phyloP scores from a whole-genome alignment of 2,329 filamentous ascomycete genomes.

The Talaromyces sp. region DNA sequence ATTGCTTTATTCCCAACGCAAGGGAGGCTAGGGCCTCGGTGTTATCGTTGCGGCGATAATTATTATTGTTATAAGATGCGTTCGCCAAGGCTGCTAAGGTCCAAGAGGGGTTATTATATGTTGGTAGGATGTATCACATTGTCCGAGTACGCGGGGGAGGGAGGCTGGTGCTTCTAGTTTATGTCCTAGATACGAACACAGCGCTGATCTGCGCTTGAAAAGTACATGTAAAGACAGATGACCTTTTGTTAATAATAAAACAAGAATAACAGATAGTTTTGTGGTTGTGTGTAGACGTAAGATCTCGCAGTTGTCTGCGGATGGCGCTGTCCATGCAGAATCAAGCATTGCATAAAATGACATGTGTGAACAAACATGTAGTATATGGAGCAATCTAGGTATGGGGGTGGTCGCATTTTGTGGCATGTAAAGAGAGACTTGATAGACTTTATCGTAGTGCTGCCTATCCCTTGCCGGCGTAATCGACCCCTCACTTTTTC shows the following conservation, averaged over 20 bases:
- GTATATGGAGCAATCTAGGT: not conserved
- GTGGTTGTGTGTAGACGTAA: not conserved
- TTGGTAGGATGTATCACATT: not conserved
- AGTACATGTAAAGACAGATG: not conserved
- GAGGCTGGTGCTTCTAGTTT: not conserved
- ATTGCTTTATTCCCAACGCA: not conserved
- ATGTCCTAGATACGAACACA: not conserved
- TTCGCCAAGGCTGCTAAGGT: not conserved
- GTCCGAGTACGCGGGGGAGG: not conserved
- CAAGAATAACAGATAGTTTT: not conserved
- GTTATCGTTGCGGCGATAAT: not conserved
- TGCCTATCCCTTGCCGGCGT: conserved; percentile 1
- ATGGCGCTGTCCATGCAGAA: not conserved
- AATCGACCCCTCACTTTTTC: not conserved
- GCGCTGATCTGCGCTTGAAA: not conserved
- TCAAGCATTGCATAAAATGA: not conserved
- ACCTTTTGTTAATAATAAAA: not conserved
- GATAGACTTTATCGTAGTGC: not conserved
- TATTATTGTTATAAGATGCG: not conserved
- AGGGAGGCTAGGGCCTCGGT: not conserved
- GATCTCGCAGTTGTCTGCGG: not conserved
- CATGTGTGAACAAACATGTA: not conserved
- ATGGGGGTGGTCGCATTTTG: not conserved
- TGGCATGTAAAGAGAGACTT: not conserved
- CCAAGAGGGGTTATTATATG: not conserved